Base-by-base conservation (phyloP, 208 protist species). In the Zelonia costaricensis region DNA sequence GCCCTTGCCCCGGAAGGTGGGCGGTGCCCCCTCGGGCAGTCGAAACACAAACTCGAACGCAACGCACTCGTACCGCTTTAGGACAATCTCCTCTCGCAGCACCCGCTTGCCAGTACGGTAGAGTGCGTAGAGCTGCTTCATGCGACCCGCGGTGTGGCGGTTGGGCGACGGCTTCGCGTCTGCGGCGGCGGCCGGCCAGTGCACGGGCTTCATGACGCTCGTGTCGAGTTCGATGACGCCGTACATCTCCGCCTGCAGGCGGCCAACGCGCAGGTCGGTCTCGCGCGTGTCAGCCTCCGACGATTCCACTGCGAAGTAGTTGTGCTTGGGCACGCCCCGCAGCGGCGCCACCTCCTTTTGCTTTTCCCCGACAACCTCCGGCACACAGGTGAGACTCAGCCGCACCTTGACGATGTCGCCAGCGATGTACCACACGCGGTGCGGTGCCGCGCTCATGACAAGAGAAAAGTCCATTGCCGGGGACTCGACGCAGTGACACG, bases 361-460 rank as follows among this genome's bases (percentile, higher is more conserved):
- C 3, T 40, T 23, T 16, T 69, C 69, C 8, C 27, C 4, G 23
- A 53, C 46, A 9, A 45, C 28, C 3, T 75, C 75, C 0, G 69
- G 66, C 27, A 72, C 70, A 40, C 78, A 80, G 3, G 76, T 66
- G 10, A 82, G 31, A 20, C 67, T 69, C 10, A 74, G 22, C 13
- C 74, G 69, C 5, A 78, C 68, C 30, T 75, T 70, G 4, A 93
- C 83, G 16, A 75, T 31, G 49, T 91, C 83, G 9, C 83, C 86
- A 5, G 79, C 72, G 18, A 67, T 20, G 72, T 93, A 93, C 80
- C 81, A 91, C 23, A 59, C n/a, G 36, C 78, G 82, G 47, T 90
- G 76, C 40, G 66, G 47, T 36, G 66, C 57, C 1, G 58, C 66
- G 18, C 35, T 53, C 43, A 73, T 44, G 5, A 5, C 49, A 9